These are phyloP conservation scores for Paecilomyces formosus DNA, from an alignment of 2,329 filamentous ascomycete genomes.

Conservation along the genomic window DNA sequence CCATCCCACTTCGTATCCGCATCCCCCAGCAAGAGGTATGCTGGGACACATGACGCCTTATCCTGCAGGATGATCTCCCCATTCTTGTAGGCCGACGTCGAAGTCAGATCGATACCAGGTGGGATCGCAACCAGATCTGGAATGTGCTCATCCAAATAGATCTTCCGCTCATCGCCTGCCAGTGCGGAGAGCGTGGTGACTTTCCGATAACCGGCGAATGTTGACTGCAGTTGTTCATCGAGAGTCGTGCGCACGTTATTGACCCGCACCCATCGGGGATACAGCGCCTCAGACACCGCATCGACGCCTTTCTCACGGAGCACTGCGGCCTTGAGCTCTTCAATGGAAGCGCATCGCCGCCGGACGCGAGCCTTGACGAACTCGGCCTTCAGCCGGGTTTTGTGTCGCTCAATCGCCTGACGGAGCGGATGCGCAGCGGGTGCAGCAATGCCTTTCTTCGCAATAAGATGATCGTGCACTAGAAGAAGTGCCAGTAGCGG, in stretches of 20 bases:
- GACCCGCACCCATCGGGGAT: slow-evolving; percentile 87
- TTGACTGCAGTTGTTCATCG: slow-evolving; percentile 63
- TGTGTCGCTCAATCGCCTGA: slow-evolving; percentile 69
- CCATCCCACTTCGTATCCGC: slow-evolving; percentile 44
- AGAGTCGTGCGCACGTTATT: slow-evolving; percentile 70
- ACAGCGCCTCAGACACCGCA: slow-evolving; percentile 27
- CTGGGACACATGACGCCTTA: slow-evolving; percentile 94
- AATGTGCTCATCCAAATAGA: slow-evolving; percentile 70
- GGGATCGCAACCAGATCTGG: slow-evolving; percentile 77
- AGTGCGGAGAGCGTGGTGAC: slow-evolving; percentile 53
- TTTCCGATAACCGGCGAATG: slow-evolving; percentile 59
- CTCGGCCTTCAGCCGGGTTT: slow-evolving; percentile 70
- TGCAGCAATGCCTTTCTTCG: slow-evolving; percentile 75
- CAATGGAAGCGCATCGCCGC: slow-evolving; percentile 60
- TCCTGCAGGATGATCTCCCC: slow-evolving; percentile 88
- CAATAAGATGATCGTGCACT: slow-evolving; percentile 75
- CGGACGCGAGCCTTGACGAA: slow-evolving; percentile 72
- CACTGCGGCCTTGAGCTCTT: slow-evolving; percentile 47
- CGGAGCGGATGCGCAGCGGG: slow-evolving; percentile 72
- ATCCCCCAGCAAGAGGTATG: slow-evolving; percentile 66
- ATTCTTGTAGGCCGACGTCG: slow-evolving; percentile 62
- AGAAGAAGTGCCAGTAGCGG: slow-evolving; percentile 74
- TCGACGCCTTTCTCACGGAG: slow-evolving; percentile 33
- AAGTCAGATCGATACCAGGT: slow-evolving; percentile 63
- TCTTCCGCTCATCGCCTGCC: slow-evolving; percentile 37